phyloP scores from a whole-genome alignment of 108 stramenopile species.

The Parmales sp. region DNA sequence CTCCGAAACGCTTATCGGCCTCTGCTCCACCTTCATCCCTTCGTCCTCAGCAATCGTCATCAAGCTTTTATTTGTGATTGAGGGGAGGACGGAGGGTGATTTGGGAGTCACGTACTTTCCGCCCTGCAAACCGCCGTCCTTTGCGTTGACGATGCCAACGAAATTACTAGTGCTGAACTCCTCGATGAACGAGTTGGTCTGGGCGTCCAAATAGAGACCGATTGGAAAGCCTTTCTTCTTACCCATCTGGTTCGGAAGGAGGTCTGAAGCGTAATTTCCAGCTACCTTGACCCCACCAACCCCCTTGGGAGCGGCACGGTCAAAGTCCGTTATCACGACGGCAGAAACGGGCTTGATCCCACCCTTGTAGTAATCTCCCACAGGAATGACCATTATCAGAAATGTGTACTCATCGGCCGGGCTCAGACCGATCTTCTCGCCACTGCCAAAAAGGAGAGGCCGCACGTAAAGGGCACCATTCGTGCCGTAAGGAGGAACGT shows the following conservation, averaged over 20 bases:
- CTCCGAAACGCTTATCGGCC: constrained; percentile 61
- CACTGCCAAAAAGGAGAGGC: constrained; percentile 87
- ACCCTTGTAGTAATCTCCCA: constrained; percentile 97
- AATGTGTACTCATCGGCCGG: constrained; percentile 96
- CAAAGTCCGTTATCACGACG: constrained; percentile 82
- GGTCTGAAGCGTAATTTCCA: constrained; percentile 96
- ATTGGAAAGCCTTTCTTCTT: constrained; percentile 95
- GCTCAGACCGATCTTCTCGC: constrained; percentile 88
- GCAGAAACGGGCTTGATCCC: constrained; percentile 82
- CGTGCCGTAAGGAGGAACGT: constrained; percentile 90
- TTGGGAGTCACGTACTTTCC: constrained; percentile 84
- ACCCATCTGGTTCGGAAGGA: constrained; percentile 85
- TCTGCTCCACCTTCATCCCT: constrained; percentile 76
- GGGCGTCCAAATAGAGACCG: constrained; percentile 89
- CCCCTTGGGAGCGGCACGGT: constrained; percentile 92
- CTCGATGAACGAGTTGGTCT: constrained; percentile 76
- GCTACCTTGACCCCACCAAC: constrained; percentile 94
- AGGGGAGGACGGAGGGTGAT: constrained; percentile 77
- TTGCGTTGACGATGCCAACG: constrained; percentile 74
- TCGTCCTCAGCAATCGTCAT: constrained; percentile 81
- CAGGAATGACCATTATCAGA: constrained; percentile 83
- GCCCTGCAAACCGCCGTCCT: no score
- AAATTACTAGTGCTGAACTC: constrained; percentile 98
- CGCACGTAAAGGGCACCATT: constrained; percentile 90
- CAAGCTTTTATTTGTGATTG: constrained; percentile 92